Evolutionary conservation across 2,329 filamentous ascomycete species (phyloP).

Genomic region (Ophiosphaerella herpotricha): DNA sequence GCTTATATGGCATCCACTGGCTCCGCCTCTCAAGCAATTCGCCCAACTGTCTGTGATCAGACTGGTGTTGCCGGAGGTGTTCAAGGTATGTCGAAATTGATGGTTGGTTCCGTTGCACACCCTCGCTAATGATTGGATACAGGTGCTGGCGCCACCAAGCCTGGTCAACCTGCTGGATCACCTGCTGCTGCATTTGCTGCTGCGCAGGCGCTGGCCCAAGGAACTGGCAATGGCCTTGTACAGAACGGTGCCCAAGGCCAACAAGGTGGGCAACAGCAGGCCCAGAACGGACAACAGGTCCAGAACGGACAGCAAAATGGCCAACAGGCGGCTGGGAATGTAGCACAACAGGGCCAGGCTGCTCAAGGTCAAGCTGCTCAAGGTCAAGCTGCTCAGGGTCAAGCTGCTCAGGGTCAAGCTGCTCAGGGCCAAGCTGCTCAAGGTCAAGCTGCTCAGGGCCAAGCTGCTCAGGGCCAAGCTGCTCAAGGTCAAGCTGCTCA

Average conservation of each 20-base stretch:
- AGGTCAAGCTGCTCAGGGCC: not conserved
- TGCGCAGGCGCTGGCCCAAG: slow-evolving; percentile 30
- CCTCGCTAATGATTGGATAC: not conserved
- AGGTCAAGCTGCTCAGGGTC: not conserved
- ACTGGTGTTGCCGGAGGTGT: slow-evolving; percentile 42
- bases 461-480: not conserved
- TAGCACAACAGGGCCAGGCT: slow-evolving; percentile 2
- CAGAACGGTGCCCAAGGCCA: slow-evolving; percentile 14
- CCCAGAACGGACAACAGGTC: not conserved
- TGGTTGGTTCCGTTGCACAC: not conserved
- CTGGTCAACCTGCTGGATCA: slow-evolving; percentile 35
- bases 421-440: slow-evolving; percentile 1
- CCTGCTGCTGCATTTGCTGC: slow-evolving; percentile 38
- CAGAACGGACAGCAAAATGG: slow-evolving; percentile 1
- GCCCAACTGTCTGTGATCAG: slow-evolving; percentile 38
- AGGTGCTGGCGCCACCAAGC: slow-evolving; percentile 32
- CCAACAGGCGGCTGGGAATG: not conserved
- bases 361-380: not conserved
- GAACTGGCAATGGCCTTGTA: slow-evolving; percentile 36
- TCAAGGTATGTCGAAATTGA: slow-evolving; percentile 15
- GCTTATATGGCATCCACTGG: slow-evolving; percentile 44
- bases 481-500: not conserved
- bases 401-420: not conserved
- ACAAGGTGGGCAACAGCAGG: too few relatives aligned
- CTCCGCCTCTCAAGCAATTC: slow-evolving; percentile 33